A percentile compares a stretch with the other conserved stretches of the same genome.
phyloP scores from a whole-genome alignment of 495 filamentous ascomycete genomes.

The Neurospora sp. region DNA sequence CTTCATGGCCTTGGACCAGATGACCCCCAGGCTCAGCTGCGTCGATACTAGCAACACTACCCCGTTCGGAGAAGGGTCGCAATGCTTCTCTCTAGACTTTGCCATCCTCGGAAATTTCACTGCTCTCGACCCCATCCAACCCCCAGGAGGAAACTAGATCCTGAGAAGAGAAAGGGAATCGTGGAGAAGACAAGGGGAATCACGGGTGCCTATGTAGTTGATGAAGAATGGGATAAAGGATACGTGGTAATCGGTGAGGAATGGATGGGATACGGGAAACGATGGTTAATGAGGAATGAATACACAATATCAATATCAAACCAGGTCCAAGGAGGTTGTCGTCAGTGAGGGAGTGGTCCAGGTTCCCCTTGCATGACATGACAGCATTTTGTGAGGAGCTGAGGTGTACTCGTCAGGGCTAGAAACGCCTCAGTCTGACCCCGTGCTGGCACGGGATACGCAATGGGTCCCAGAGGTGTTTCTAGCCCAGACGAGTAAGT shows the following conservation, averaged over 20 bases:
- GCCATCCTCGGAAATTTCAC: conserved; percentile 8
- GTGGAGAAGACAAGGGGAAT: background rate
- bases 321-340: background rate
- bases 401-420: no score
- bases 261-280: background rate
- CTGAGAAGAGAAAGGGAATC: background rate
- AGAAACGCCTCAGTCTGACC: no score
- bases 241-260: background rate
- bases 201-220: background rate
- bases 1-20: conserved; percentile 13
- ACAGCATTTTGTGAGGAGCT: background rate
- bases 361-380: background rate
- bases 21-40: conserved; percentile 11
- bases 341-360: background rate
- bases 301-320: background rate
- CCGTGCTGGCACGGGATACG: no score
- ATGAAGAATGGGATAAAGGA: background rate
- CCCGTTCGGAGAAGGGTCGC: conserved; percentile 5
- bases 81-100: conserved; percentile 4
- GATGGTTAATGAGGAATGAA: background rate
- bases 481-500: no score
- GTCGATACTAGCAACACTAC: conserved; percentile 1
- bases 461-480: no score
- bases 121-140: conserved; percentile 8
- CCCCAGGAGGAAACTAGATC: background rate